phyloP scores from a whole-genome alignment of 2,329 filamentous ascomycete species.

The Metarhizium anisopliae region DNA sequence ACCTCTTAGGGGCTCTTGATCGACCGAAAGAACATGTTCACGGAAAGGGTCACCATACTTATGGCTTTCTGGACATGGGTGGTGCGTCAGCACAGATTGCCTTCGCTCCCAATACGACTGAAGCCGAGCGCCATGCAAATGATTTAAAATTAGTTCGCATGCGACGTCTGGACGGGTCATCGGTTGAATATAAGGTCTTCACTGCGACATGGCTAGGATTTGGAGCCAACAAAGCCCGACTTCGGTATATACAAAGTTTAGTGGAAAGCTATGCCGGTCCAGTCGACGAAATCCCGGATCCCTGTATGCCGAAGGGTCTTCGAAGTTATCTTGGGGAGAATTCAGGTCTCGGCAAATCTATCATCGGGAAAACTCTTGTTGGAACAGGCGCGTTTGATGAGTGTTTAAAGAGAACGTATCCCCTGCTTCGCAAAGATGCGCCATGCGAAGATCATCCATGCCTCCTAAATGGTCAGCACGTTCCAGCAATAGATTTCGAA shows the following conservation, averaged over 20 bases:
- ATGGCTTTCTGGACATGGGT: conserved; percentile 97
- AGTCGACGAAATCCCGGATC: conserved; percentile 69
- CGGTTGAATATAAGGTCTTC: conserved; percentile 80
- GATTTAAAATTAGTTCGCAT: conserved; percentile 81
- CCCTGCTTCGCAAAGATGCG: conserved; percentile 80
- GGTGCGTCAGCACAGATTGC: conserved; percentile 96
- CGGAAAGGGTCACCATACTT: conserved; percentile 84
- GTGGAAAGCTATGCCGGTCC: conserved; percentile 52
- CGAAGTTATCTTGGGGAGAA: conserved; percentile 60
- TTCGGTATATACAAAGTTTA: conserved; percentile 74
- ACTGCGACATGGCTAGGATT: conserved; percentile 96
- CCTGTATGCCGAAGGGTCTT: conserved; percentile 76
- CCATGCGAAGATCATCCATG: conserved; percentile 78
- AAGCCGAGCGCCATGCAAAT: conserved; percentile 79
- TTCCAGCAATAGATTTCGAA: conserved; percentile 91
- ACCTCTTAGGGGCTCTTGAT: conserved; percentile 86
- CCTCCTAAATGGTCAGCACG: conserved; percentile 81
- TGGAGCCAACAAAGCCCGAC: conserved; percentile 87
- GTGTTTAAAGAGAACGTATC: conserved; percentile 73
- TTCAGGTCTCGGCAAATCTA: conserved; percentile 19
- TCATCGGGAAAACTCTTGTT: conserved; percentile 47
- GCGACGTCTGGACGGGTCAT: conserved; percentile 69
- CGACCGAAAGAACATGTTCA: conserved; percentile 64
- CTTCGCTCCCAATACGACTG: conserved; percentile 88
- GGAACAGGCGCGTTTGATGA: conserved; percentile 84